Evolutionary conservation across 2,329 filamentous ascomycete species (phyloP).

Genomic region (Xylariales sp.): DNA sequence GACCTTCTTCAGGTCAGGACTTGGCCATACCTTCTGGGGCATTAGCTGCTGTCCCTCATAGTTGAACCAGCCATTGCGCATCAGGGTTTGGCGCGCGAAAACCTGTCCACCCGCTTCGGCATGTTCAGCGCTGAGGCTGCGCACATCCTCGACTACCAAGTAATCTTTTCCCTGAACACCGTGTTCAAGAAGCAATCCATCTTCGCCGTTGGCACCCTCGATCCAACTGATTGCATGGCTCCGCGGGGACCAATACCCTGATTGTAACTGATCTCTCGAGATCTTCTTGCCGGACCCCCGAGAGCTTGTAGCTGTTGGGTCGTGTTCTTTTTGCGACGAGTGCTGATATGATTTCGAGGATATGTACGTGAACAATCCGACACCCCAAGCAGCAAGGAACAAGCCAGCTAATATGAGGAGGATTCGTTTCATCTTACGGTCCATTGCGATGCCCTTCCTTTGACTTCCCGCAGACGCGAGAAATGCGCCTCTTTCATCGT

Average conservation of each 20-base stretch:
- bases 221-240: constrained; percentile 73
- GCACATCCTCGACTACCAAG: constrained; percentile 82
- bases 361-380: constrained; percentile 64
- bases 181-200: constrained; percentile 79
- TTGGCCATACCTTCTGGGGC: constrained; percentile 67
- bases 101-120: constrained; percentile 32
- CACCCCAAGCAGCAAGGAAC: constrained; percentile 63
- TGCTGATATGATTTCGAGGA: constrained; percentile 61
- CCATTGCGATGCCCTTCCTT: constrained; percentile 50
- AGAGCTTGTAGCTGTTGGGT: constrained; percentile 58
- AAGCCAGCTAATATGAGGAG: constrained; percentile 57
- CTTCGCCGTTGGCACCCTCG: constrained; percentile 66
- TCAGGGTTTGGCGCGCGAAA: constrained; percentile 62
- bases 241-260: constrained; percentile 59
- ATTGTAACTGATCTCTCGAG: constrained; percentile 65
- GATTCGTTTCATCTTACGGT: constrained; percentile 58
- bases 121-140: constrained; percentile 43
- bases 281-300: constrained; percentile 67
- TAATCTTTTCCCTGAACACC: constrained; percentile 63
- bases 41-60: constrained; percentile 50
- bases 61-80: constrained; percentile 62
- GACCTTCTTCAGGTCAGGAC: constrained; percentile 79
- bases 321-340: constrained; percentile 57
- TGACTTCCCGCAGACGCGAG: constrained; percentile 33
- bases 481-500: constrained; percentile 48